Conservation (phyloP, 441 rosid species). For the Erodium moschatum region DNA sequence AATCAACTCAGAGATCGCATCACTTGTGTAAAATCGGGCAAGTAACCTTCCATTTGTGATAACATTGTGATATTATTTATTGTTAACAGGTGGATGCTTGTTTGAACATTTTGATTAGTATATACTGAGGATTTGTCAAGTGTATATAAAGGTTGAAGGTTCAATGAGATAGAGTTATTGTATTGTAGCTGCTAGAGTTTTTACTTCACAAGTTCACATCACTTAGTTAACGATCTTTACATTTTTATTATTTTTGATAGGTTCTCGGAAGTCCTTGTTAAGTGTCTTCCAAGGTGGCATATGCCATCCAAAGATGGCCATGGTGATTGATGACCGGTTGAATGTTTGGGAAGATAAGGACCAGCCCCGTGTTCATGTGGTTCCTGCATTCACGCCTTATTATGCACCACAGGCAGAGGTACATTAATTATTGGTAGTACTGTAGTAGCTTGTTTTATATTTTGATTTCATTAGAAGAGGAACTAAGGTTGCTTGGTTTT, state of each 20-base stretch:
- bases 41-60: constrained; percentile 17
- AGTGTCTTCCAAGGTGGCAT: constrained; percentile 76
- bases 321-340: constrained; percentile 94
- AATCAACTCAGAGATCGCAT: constrained; percentile 72
- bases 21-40: constrained; percentile 91
- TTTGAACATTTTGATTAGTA: constrained; percentile 2
- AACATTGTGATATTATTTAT: constrained; percentile 9
- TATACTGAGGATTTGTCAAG: background rate
- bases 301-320: constrained; percentile 97
- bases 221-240: constrained; percentile 15
- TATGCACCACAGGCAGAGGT: constrained; percentile 99
- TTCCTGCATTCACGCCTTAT: constrained; percentile 82
- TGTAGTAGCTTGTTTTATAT: background rate
- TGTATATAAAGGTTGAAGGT: background rate
- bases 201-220: background rate
- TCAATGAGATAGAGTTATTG: background rate
- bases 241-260: constrained; percentile 29
- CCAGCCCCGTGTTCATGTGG: constrained; percentile 97
- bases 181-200: constrained; percentile 7
- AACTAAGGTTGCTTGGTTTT: constrained; percentile 2
- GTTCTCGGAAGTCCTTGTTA: constrained; percentile 70
- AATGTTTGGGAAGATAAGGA: constrained; percentile 99
- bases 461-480: constrained; percentile 7
- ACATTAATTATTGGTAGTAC: constrained; percentile 12
- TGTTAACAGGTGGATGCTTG: background rate